phyloP scores from a whole-genome alignment of 345 rosid genomes.

The Gossypium bickii region DNA sequence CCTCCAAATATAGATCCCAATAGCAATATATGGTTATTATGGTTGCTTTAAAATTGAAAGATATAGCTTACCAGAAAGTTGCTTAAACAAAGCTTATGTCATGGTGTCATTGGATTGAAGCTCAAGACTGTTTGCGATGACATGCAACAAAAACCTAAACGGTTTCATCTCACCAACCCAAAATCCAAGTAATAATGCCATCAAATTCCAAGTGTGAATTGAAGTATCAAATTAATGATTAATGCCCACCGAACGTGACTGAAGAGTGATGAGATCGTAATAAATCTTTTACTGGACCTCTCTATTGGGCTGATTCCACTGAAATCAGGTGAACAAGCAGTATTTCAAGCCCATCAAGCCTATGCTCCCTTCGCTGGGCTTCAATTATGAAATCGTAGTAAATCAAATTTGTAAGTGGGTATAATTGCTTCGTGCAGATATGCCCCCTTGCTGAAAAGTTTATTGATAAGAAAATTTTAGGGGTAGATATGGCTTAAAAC shows the following conservation, averaged over 20 bases:
- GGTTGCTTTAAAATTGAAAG: constrained; percentile 18
- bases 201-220: not conserved
- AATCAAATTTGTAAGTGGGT: no score
- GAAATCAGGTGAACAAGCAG: not conserved
- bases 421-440: no score
- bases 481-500: no score
- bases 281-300: not conserved
- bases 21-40: constrained; percentile 6
- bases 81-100: not conserved
- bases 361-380: not conserved
- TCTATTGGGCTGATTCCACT: not conserved
- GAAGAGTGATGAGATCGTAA: not conserved
- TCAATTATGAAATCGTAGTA: not conserved
- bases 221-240: not conserved
- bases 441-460: no score
- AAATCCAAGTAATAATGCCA: not conserved
- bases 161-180: not conserved
- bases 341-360: constrained; percentile 10
- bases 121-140: constrained; percentile 1
- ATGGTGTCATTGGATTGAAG: not conserved
- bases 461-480: no score
- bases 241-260: constrained; percentile 8
- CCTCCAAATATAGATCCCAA: not conserved
- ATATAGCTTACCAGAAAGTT: constrained; percentile 22
- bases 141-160: not conserved